These are phyloP conservation scores for Tanacetum coccineum DNA, from an alignment of 129 eudicot genomes.

Conservation along the genomic window DNA sequence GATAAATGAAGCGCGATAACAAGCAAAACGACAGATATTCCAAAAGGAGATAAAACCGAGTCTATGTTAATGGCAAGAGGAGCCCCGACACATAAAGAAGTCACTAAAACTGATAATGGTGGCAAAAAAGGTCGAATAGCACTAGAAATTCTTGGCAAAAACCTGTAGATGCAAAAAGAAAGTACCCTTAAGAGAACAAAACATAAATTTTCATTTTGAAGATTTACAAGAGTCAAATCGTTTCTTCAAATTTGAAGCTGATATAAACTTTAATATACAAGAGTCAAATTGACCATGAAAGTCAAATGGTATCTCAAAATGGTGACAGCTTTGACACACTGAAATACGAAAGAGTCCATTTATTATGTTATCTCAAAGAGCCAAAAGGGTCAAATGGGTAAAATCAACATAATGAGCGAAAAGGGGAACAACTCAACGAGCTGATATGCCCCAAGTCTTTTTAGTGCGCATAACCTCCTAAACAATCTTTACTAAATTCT, in stretches of 20 bases:
- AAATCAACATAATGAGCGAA: neutral
- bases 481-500: neutral
- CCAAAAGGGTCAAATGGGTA: neutral
- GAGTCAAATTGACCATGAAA: neutral
- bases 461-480: neutral
- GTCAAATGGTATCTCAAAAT: neutral
- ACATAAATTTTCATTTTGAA: neutral
- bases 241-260: slow-evolving; percentile 1
- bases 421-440: neutral
- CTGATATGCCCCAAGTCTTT: slow-evolving; percentile 3
- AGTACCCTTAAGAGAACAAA: neutral
- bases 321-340: neutral
- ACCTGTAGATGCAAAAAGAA: slow-evolving; percentile 38
- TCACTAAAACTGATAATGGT: slow-evolving; percentile 82
- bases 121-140: slow-evolving; percentile 81
- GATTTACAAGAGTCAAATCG: slow-evolving; percentile 9
- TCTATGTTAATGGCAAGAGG: slow-evolving; percentile 84
- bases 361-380: neutral
- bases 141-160: slow-evolving; percentile 59
- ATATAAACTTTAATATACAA: neutral
- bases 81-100: slow-evolving; percentile 92
- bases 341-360: neutral
- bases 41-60: slow-evolving; percentile 82
- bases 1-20: slow-evolving; percentile 64
- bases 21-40: slow-evolving; percentile 68